Conservation (phyloP, 2,329 filamentous ascomycete species). For the Coniochaeta ligniaria region DNA sequence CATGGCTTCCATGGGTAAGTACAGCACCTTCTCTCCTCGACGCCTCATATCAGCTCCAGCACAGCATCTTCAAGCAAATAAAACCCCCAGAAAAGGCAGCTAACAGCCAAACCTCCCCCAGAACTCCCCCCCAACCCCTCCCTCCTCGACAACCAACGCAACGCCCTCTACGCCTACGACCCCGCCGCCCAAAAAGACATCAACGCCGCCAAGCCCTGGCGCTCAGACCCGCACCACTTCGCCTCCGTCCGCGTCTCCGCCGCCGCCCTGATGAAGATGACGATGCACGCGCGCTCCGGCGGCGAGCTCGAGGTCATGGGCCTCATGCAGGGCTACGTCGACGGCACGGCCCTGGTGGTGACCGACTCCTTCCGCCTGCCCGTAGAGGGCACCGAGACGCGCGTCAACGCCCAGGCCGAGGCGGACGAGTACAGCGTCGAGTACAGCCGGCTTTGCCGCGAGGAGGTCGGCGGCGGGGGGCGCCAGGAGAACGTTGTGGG, state of each 20-base stretch:
- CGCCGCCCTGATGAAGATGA: constrained; percentile 94
- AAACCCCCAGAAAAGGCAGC: not conserved
- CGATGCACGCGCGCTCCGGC: constrained; percentile 96
- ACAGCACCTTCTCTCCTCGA: not conserved
- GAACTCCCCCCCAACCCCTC: constrained; percentile 83
- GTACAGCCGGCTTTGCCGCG: constrained; percentile 69
- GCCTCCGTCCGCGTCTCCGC: constrained; percentile 90
- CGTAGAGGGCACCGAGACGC: constrained; percentile 96
- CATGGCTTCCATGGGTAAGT: not conserved
- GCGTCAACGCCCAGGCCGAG: constrained; percentile 92
- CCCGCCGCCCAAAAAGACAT: constrained; percentile 59
- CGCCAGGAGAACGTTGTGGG: constrained; percentile 88
- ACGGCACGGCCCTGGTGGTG: constrained; percentile 78
- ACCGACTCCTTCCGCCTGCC: constrained; percentile 91
- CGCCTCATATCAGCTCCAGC: not conserved
- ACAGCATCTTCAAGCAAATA: not conserved
- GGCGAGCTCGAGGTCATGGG: constrained; percentile 95
- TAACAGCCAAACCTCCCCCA: constrained; percentile 25
- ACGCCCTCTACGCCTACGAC: constrained; percentile 87
- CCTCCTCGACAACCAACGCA: constrained; percentile 77
- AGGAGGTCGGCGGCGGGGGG: constrained; percentile 42
- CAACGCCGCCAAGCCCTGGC: constrained; percentile 65
- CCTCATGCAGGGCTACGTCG: constrained; percentile 91
- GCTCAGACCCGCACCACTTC: constrained; percentile 75
- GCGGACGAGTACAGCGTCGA: constrained; percentile 96